Conservation (phyloP, 2,329 filamentous ascomycete genomes). For the Knufia fluminis region DNA sequence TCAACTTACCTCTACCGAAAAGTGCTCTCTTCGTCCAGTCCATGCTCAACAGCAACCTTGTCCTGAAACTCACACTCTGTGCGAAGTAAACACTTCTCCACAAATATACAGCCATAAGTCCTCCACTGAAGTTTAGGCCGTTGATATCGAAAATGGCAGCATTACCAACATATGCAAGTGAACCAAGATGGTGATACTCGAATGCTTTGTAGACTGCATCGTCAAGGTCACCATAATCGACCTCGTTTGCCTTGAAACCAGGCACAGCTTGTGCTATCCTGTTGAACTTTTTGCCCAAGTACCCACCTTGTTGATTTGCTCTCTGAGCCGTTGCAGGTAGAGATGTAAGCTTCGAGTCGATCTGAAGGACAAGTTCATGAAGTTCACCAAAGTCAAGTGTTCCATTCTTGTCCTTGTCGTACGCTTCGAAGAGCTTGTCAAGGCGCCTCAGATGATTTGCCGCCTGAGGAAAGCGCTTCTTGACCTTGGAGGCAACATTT, state of each 20-base stretch:
- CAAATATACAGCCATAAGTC: constrained; percentile 85
- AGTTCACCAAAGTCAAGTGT: constrained; percentile 93
- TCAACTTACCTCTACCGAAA: constrained; percentile 79
- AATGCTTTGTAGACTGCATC: constrained; percentile 90
- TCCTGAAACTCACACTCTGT: constrained; percentile 88
- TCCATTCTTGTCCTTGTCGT: constrained; percentile 86
- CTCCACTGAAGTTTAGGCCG: constrained; percentile 69
- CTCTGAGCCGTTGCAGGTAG: constrained; percentile 92
- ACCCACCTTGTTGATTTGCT: constrained; percentile 89
- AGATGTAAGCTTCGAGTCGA: constrained; percentile 89
- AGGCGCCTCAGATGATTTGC: constrained; percentile 76
- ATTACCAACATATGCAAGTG: constrained; percentile 89
- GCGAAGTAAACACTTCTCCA: constrained; percentile 97
- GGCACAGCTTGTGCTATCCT: constrained; percentile 71
- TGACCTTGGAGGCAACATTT: constrained; percentile 70
- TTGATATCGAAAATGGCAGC: constrained; percentile 88
- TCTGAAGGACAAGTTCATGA: constrained; percentile 76
- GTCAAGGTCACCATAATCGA: constrained; percentile 82
- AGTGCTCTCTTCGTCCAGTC: constrained; percentile 96
- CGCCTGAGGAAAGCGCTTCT: constrained; percentile 84
- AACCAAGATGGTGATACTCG: constrained; percentile 85
- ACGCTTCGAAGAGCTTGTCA: constrained; percentile 81
- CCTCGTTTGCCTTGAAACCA: constrained; percentile 67
- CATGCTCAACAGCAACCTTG: constrained; percentile 83
- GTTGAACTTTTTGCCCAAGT: constrained; percentile 89